Evolutionary conservation across 768 basidiomycete species (phyloP).

Genomic region (Leccinum disarticulatum): DNA sequence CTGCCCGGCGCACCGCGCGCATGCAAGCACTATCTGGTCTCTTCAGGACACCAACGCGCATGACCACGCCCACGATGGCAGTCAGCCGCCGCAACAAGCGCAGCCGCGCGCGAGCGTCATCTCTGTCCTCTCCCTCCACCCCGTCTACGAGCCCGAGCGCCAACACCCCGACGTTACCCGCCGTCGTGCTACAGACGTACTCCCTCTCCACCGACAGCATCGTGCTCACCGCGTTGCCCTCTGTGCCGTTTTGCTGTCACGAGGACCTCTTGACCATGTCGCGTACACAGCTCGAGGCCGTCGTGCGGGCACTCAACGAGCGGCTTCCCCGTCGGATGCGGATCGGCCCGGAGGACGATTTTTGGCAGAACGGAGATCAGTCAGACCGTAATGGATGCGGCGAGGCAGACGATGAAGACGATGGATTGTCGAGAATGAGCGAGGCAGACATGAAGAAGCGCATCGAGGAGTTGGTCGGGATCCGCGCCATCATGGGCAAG

Average conservation of each 20-base stretch:
- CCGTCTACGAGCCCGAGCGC: conserved; percentile 10
- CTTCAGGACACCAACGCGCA: conserved; percentile 25
- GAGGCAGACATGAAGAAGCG: conserved; percentile 48
- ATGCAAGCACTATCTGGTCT: conserved; percentile 19
- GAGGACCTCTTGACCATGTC: conserved; percentile 70
- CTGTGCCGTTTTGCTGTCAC: conserved; percentile 70
- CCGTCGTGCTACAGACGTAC: conserved; percentile 62
- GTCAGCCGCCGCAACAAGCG: conserved; percentile 24
- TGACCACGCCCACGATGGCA: conserved; percentile 23
- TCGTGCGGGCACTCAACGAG: conserved; percentile 55
- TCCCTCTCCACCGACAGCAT: conserved; percentile 49
- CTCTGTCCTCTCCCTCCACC: conserved; percentile 4
- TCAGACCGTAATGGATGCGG: background rate
- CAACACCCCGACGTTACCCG: conserved; percentile 21
- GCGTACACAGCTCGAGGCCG: conserved; percentile 48
- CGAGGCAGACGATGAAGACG: conserved; percentile 7
- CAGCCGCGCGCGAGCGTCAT: conserved; percentile 11
- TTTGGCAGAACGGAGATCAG: conserved; percentile 9
- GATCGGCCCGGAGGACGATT: conserved; percentile 44
- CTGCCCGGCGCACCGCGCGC: conserved; percentile 7
- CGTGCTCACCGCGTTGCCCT: conserved; percentile 59
- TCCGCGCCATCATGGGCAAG: conserved; percentile 37
- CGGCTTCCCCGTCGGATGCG: conserved; percentile 52
- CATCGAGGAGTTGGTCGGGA: conserved; percentile 63
- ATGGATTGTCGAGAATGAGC: conserved; percentile 29